A percentile compares a stretch with the other conserved stretches of the same genome.
Conservation (phyloP, 768 basidiomycete genomes). For the Mrakia gelida region DNA sequence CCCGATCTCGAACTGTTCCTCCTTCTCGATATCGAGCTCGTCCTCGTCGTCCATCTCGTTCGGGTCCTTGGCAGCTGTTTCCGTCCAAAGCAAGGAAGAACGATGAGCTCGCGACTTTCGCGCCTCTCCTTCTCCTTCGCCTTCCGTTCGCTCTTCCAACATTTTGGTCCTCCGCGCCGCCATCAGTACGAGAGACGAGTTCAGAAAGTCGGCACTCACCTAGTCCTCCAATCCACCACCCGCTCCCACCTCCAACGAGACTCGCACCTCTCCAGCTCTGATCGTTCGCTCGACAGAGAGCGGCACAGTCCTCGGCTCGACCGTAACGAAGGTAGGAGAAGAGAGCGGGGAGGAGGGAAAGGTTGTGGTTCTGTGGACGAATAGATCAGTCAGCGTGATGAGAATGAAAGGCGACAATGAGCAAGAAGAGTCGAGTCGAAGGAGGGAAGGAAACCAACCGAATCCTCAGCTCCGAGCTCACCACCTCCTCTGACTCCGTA, state of each 20-base stretch:
- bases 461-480: conserved; percentile 59
- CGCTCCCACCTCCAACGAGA: conserved; percentile 25
- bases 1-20: conserved; percentile 59
- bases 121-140: neutral
- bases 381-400: neutral
- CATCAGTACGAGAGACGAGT: neutral
- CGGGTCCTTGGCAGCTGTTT: conserved; percentile 4
- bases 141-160: neutral
- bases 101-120: neutral
- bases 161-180: neutral
- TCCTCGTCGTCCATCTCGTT: conserved; percentile 42
- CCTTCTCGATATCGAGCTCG: conserved; percentile 38
- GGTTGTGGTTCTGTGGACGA: conserved; percentile 39
- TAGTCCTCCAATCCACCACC: conserved; percentile 30
- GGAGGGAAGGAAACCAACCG: conserved; percentile 48
- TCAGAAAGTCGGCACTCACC: neutral
- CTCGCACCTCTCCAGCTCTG: conserved; percentile 46
- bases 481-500: conserved; percentile 58
- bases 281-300: conserved; percentile 47
- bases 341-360: conserved; percentile 31
- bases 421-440: neutral
- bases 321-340: conserved; percentile 32
- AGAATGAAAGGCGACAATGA: neutral
- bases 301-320: conserved; percentile 20
- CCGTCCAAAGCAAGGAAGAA: neutral